Conservation (phyloP, 495 filamentous ascomycete genomes). For the Astrothelium macrocarpum region DNA sequence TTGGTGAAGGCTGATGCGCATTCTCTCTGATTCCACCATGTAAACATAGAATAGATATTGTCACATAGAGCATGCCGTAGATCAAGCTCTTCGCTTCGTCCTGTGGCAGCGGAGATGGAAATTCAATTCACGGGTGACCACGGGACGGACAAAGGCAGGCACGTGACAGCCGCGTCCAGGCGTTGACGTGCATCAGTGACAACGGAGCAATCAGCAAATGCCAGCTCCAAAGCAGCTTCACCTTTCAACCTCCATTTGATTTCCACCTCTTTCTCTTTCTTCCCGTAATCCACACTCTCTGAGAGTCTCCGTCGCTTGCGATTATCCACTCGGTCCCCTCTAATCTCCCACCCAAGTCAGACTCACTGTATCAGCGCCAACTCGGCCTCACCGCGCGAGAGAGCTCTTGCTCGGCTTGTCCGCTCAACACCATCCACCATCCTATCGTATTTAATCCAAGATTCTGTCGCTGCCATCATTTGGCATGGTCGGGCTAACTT, state of each 20-base stretch:
- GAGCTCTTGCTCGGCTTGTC: conserved; percentile 5
- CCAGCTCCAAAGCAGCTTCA: not conserved
- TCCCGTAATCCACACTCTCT: not conserved
- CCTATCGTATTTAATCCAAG: not conserved
- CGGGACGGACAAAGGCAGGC: not conserved
- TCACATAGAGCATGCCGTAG: too few species aligned
- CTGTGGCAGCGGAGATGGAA: too few species aligned
- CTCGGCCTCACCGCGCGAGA: conserved; percentile 19
- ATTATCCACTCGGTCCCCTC: not conserved
- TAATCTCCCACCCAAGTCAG: not conserved
- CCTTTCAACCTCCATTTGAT: not conserved
- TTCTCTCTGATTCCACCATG: not conserved
- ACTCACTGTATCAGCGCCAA: not conserved
- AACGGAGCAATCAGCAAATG: not conserved
- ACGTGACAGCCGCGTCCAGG: not conserved
- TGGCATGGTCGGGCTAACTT: conserved; percentile 85
- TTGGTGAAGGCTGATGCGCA: not conserved
- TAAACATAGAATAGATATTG: too few species aligned
- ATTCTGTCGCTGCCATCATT: not conserved
- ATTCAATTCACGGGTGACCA: too few species aligned
- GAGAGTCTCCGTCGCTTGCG: not conserved
- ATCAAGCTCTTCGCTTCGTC: too few species aligned
- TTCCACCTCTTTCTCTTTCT: not conserved
- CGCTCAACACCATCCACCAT: conserved; percentile 8
- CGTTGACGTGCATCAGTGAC: conserved; percentile 3